Percentiles rank a stretch among this genome's conserved stretches.
These are phyloP conservation scores for Cercospora canescens DNA, from an alignment of 2,329 filamentous ascomycete genomes.

Conservation along the genomic window DNA sequence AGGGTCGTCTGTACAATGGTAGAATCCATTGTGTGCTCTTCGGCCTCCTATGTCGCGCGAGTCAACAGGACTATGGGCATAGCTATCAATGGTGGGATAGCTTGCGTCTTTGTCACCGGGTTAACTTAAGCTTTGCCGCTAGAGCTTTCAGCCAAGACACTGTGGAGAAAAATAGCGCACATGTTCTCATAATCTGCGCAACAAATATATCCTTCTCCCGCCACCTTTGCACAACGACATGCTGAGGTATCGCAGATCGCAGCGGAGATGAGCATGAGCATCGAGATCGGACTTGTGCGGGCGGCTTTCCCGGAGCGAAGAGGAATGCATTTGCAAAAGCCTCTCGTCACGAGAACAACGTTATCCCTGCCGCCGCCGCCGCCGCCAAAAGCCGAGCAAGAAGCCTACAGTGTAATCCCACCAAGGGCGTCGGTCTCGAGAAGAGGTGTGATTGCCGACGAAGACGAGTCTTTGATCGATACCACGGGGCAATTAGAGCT, in stretches of 20 bases:
- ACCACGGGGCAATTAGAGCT: slow-evolving; percentile 51
- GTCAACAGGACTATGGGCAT: neutral
- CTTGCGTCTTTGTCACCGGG: neutral
- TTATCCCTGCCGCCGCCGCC: neutral
- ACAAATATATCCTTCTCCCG: neutral
- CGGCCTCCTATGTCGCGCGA: neutral
- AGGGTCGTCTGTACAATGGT: neutral
- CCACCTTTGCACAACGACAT: neutral
- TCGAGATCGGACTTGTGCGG: neutral
- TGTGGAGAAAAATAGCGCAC: neutral
- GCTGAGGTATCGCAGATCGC: neutral
- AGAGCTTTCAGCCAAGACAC: neutral
- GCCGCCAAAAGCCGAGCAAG: slow-evolving; percentile 6
- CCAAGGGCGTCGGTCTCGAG: slow-evolving; percentile 11
- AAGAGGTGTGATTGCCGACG: slow-evolving; percentile 24
- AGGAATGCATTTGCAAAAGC: neutral
- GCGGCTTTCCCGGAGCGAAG: neutral
- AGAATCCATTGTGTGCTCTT: neutral
- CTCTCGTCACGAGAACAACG: neutral
- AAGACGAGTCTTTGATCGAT: slow-evolving; percentile 51
- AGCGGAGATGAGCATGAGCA: slow-evolving; percentile 1
- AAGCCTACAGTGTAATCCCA: slow-evolving; percentile 16
- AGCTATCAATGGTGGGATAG: neutral
- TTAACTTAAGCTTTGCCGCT: neutral
- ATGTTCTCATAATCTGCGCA: neutral